Evolutionary conservation across 176 grass and related monocot species (phyloP), one percentile per base, ranked within the genome.

Genomic region (Themeda triandra): DNA sequence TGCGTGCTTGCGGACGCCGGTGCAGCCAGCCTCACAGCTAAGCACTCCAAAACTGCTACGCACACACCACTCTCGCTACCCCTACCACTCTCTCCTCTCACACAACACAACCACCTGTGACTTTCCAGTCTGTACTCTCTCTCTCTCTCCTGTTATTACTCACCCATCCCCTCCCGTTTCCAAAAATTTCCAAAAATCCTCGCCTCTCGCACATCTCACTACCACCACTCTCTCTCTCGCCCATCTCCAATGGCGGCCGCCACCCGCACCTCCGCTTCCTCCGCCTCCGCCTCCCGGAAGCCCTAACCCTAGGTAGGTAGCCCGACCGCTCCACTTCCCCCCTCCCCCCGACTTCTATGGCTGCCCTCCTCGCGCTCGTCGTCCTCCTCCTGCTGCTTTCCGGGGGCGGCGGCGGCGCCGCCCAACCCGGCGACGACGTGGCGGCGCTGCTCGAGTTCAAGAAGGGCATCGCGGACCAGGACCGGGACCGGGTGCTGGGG

Each of bases 371-470:
- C 40, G 12, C 85, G 3, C 8, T 89, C 56, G 6, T 87, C 56
- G 6, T 87, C 11, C 8, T 92, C 4, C 6, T 84, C 4, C 6
- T 84, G 29, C 48, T 93, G 21, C n/a, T 90, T 65, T 85, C 79
- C 66, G 82, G 83, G 15, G 54, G 35, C 81, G 53, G 33, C 82
- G 83, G 33, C 82, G 83, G 79, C 71, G 56, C 84, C 27, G n/a
- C n/a, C n/a, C n/a, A n/a, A n/a, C n/a, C n/a, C n/a, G 86, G 72
- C 56, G 93, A 98, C 70, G 93, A 95, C 63, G 78, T 90, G 66
- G 80, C 86, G 54, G 74, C 96, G 45, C 80, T 95, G 74, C 93
- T 98, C 15, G 96, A 98, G 91, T 98, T 98, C 89, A 98, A 92
- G 83, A 98, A 98, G 73, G 93, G 91, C 80, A 90, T 98, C 82